Evolutionary conservation across 345 rosid genomes (phyloP), one percentile per base, ranked within the genome.

Genomic region (Brassica incana): DNA sequence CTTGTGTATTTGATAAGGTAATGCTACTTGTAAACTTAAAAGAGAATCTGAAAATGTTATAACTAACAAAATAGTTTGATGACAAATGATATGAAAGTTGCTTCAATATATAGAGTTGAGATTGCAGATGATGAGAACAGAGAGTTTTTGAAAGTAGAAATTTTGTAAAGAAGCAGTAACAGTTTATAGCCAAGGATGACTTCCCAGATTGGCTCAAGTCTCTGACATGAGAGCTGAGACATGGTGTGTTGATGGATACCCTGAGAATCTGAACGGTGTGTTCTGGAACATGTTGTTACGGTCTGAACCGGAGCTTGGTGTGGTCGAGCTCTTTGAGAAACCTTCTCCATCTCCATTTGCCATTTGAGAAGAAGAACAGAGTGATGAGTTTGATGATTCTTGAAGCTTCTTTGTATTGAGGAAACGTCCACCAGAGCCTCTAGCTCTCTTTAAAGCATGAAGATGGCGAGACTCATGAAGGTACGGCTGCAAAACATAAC

Each of bases 381-480:
- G 40, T 9, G 79, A 2, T 36, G 43, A 69, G 64, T 59, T 81
- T 74, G 62, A 88, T 82, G 64, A 61, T 50, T 88, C 88, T 74
- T 88, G 77, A 36, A 72, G 83, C 86, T 84, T 83, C 84, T 87
- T 89, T 7, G 78, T 67, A 78, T 89, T 88, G 76, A 94, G 93
- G 81, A 94, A 94, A 35, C 94, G 92, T 8, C 96, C 98, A 23
- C 98, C 91, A 0, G 90, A 80, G 27, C 98, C 98, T 76, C 97
- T 87, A 2, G 92, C 91, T 80, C 97, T 87, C 80, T 87, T 87
- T 30, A 90, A 71, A 29, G 98, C 98, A 78, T 94, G 98, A 72
- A 82, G 81, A 82, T 94, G 98, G 35, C 98, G 89, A 69, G 98
- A 92, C 84, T 94, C 94, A 0, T 92, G 98, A 71, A 94, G 94